Base-by-base conservation (phyloP, 148 eudicot genomes). In the Rhododendron kiyosumense region DNA sequence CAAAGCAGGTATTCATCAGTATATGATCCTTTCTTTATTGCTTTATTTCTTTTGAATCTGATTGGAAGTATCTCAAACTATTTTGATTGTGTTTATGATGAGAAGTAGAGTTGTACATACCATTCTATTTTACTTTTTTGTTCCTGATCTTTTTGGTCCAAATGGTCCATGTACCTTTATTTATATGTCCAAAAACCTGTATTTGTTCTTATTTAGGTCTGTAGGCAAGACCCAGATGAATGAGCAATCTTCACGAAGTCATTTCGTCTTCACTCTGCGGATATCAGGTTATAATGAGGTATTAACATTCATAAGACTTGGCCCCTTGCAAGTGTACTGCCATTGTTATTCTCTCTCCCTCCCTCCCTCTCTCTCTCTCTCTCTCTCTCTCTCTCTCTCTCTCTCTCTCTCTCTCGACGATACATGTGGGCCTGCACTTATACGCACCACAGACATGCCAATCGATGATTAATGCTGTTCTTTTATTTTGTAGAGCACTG, bases 201-300 rank as follows among this genome's bases (percentile, higher is more conserved):
- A 49, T 77, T 63, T 84, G 71, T 45, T 88, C 86, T 79, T 49
- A 69, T 83, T 63, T 81, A 97, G 99, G 90, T 94, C 99, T 48
- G 98, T 95, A 20, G 99, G 99, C 45, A 97, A 91, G 93, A 97
- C 99, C 52, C 87, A 94, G 87, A 94, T 97, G 98, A 97, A 97
- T 86, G 99, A 97, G 89, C 96, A 97, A 83, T 97, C 99, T 54
- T 97, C 99, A 17, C 95, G 99, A 90, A 95, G 98, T 84, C 99
- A 97, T 87, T 97, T 97, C 87, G 99, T 97, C 71, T 97, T 95
- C 91, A 95, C 98, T 59, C 84, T 97, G 81, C 90, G 98, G 61
- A 97, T 97, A 88, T 90, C 91, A 65, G 99, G 99, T 87, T 91
- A 95, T 43, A 97, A 97, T 76, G 98, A 97, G 98, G 99, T 95